Evolutionary conservation across 2,329 filamentous ascomycete species (phyloP).

Genomic region (Fusarium albosuccineum): DNA sequence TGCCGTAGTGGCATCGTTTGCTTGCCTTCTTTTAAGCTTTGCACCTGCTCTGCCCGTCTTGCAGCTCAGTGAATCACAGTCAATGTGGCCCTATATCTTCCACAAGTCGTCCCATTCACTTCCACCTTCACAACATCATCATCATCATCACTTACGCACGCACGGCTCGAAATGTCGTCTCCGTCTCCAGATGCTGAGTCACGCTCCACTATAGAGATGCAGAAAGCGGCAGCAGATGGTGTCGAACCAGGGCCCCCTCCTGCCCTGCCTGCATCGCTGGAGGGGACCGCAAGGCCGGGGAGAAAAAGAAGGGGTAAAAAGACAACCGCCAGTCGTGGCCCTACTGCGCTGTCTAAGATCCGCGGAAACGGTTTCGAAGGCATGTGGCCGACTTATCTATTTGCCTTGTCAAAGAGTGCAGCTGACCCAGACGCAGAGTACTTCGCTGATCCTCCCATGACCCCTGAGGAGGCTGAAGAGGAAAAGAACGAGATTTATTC

Average conservation of each 20-base stretch:
- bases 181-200: not conserved
- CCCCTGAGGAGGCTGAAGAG: conserved; percentile 73
- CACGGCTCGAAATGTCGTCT: conserved; percentile 9
- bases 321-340: conserved; percentile 49
- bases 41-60: not conserved
- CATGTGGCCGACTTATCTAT: conserved; percentile 40
- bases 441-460: conserved; percentile 84
- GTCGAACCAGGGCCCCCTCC: not conserved
- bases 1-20: too few relatives aligned
- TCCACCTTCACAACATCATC: not conserved
- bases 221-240: not conserved
- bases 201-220: not conserved
- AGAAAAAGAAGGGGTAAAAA: conserved; percentile 37
- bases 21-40: too few relatives aligned
- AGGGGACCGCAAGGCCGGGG: conserved; percentile 37
- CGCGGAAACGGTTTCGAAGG: conserved; percentile 78
- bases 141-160: not conserved
- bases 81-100: not conserved
- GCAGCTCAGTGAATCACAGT: conserved; percentile 19
- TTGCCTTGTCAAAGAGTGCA: not conserved
- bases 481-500: conserved; percentile 77
- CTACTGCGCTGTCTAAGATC: conserved; percentile 57
- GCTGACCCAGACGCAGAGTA: conserved; percentile 64
- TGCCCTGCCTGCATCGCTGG: conserved; percentile 21
- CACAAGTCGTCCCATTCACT: not conserved